phyloP scores from a whole-genome alignment of 1,284 basidiomycete genomes.

The Cutaneotrichosporon cyanovorans region DNA sequence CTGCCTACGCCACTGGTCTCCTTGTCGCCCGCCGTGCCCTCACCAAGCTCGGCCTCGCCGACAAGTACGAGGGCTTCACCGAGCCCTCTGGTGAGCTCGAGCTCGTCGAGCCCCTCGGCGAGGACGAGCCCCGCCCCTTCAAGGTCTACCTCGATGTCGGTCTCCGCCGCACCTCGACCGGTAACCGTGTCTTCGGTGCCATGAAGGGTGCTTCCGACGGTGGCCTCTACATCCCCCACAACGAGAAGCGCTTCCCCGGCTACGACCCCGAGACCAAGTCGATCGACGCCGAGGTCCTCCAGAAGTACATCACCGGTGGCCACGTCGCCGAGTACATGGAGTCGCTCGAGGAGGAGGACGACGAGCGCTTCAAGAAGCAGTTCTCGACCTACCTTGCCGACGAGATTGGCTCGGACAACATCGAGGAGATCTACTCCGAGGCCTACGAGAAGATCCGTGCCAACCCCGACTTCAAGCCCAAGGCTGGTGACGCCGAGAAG shows the following conservation, averaged over 20 bases:
- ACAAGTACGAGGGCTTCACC: conserved; percentile 94
- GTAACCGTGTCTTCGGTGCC: conserved; percentile 96
- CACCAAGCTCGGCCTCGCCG: conserved; percentile 89
- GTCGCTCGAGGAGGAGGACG: conserved; percentile 98
- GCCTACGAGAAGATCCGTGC: conserved; percentile 93
- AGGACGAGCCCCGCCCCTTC: conserved; percentile 95
- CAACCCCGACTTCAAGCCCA: conserved; percentile 82
- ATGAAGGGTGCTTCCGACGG: conserved; percentile 99
- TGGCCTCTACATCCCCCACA: conserved; percentile 97
- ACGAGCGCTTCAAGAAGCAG: conserved; percentile 99
- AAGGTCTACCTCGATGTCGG: conserved; percentile 98
- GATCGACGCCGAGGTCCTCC: conserved; percentile 87
- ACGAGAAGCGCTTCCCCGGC: conserved; percentile 96
- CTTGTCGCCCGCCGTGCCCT: conserved; percentile 91
- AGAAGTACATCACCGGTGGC: conserved; percentile 97
- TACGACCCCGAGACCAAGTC: conserved; percentile 91
- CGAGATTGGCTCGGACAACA: conserved; percentile 91
- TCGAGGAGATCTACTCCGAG: conserved; percentile 90
- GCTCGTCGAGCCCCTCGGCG: conserved; percentile 75
- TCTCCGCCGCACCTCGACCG: conserved; percentile 95
- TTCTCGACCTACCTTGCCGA: conserved; percentile 92
- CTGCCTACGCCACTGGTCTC: conserved; percentile 96
- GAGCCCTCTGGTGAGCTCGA: conserved; percentile 85
- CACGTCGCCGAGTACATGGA: conserved; percentile 99
- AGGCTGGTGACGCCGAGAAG: conserved; percentile 80